Evolutionary conservation across 2,329 filamentous ascomycete genomes (phyloP).

Genomic region (Apiospora pterosperma): DNA sequence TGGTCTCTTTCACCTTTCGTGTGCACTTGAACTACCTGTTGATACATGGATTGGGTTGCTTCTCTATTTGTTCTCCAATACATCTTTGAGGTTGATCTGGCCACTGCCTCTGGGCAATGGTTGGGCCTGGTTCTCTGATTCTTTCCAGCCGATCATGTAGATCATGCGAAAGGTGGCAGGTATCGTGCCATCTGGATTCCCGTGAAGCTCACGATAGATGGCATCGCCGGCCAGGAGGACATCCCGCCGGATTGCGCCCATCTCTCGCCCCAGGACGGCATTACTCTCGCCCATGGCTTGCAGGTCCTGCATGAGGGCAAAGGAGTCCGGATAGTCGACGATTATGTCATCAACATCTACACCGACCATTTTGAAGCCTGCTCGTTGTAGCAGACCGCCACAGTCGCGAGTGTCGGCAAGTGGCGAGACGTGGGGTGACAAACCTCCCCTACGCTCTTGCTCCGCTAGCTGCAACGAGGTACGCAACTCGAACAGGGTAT

Average conservation of each 20-base stretch:
- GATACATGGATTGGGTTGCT: background rate
- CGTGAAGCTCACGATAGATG: slow-evolving; percentile 86
- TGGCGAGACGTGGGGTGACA: slow-evolving; percentile 86
- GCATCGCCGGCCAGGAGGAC: slow-evolving; percentile 83
- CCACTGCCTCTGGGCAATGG: slow-evolving; percentile 82
- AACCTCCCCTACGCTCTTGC: slow-evolving; percentile 84
- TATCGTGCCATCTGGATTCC: slow-evolving; percentile 70
- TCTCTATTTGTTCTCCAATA: slow-evolving; percentile 36
- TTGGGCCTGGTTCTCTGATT: slow-evolving; percentile 72
- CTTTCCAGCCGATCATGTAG: slow-evolving; percentile 99
- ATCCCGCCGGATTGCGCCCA: slow-evolving; percentile 73
- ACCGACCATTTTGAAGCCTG: slow-evolving; percentile 93
- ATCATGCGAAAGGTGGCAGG: slow-evolving; percentile 94
- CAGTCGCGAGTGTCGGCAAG: slow-evolving; percentile 90
- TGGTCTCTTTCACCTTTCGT: background rate
- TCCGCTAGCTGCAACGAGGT: slow-evolving; percentile 92
- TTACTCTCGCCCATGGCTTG: slow-evolving; percentile 97
- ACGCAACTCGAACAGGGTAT: slow-evolving; percentile 88
- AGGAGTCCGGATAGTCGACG: slow-evolving; percentile 87
- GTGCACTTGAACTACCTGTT: background rate
- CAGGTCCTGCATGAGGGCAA: slow-evolving; percentile 88
- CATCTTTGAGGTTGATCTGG: slow-evolving; percentile 83
- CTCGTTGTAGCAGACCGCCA: slow-evolving; percentile 78
- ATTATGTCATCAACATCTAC: slow-evolving; percentile 97
- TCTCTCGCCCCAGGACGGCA: slow-evolving; percentile 80